These are phyloP conservation scores for Diplotaxis tenuifolia DNA, from an alignment of 345 rosid species.

Conservation along the genomic window DNA sequence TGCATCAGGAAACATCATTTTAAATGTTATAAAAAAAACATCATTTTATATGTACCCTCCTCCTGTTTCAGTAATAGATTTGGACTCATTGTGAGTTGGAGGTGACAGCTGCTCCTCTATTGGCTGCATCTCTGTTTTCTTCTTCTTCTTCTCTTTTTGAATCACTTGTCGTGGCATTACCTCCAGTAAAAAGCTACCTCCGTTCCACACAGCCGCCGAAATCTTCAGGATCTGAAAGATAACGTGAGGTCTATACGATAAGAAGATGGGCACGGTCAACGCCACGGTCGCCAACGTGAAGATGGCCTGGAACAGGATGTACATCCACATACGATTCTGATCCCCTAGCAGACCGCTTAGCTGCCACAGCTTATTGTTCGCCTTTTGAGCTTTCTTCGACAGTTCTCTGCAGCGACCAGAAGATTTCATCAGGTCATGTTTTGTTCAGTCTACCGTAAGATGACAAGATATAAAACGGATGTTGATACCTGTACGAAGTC, in stretches of 20 bases:
- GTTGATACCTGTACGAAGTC: constrained; percentile 85
- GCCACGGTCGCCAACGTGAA: constrained; percentile 96
- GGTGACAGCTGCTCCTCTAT: constrained; percentile 19
- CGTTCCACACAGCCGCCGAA: constrained; percentile 89
- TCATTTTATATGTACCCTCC: constrained; percentile 19
- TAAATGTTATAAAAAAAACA: too few species aligned
- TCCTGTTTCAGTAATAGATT: constrained; percentile 26
- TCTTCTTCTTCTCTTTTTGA: constrained; percentile 74
- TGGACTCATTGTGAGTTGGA: background rate
- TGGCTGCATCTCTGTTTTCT: constrained; percentile 46
- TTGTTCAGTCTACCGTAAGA: background rate
- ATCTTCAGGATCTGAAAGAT: constrained; percentile 82
- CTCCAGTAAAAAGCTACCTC: constrained; percentile 85
- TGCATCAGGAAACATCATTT: background rate
- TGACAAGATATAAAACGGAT: background rate
- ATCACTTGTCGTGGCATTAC: constrained; percentile 92
- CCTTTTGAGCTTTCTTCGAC: constrained; percentile 83
- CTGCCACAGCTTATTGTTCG: constrained; percentile 84
- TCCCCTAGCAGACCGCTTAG: constrained; percentile 83
- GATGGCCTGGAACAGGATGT: constrained; percentile 66
- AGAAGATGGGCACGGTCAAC: constrained; percentile 84
- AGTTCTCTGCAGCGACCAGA: constrained; percentile 53
- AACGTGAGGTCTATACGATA: constrained; percentile 64
- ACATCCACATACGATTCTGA: constrained; percentile 78
- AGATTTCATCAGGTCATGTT: background rate